Conservation (phyloP, 352 stramenopile genomes). For the Globisporangium mamillatum region DNA sequence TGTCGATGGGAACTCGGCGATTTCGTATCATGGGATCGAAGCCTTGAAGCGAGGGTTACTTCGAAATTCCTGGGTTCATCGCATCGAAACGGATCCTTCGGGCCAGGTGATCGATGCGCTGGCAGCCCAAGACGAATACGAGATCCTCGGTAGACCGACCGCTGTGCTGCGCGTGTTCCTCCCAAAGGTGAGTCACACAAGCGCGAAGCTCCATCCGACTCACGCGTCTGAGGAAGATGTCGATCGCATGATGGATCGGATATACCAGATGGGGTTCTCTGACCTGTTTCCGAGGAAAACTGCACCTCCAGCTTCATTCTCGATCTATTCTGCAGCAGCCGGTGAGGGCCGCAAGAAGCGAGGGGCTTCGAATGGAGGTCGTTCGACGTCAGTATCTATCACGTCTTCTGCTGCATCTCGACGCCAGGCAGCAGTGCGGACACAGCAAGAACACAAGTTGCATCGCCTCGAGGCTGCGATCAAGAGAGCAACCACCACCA, state of each 20-base stretch:
- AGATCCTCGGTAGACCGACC: conserved; percentile 16
- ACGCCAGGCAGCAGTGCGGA: conserved; percentile 14
- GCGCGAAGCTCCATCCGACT: background rate
- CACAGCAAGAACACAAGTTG: conserved; percentile 38
- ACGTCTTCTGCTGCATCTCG: conserved; percentile 4
- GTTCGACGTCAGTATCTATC: background rate
- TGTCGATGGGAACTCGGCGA: conserved; percentile 29
- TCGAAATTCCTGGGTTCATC: conserved; percentile 31
- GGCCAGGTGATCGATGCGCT: conserved; percentile 21
- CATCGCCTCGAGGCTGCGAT: conserved; percentile 39
- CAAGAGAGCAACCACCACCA: conserved; percentile 2
- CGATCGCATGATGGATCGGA: conserved; percentile 15
- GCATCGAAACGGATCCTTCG: conserved; percentile 19
- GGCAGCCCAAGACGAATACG: conserved; percentile 18
- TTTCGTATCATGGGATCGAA: conserved; percentile 34
- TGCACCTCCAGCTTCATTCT: background rate
- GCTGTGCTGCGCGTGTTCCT: conserved; percentile 18
- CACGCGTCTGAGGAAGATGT: conserved; percentile 17
- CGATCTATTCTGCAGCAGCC: conserved; percentile 5
- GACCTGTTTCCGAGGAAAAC: background rate
- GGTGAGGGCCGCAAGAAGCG: background rate
- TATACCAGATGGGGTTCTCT: conserved; percentile 15
- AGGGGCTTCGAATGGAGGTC: background rate
- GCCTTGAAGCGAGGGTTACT: conserved; percentile 27
- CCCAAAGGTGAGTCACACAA: background rate